phyloP scores from a whole-genome alignment of 2,329 filamentous ascomycete genomes.

The Samsoniella hepiali region DNA sequence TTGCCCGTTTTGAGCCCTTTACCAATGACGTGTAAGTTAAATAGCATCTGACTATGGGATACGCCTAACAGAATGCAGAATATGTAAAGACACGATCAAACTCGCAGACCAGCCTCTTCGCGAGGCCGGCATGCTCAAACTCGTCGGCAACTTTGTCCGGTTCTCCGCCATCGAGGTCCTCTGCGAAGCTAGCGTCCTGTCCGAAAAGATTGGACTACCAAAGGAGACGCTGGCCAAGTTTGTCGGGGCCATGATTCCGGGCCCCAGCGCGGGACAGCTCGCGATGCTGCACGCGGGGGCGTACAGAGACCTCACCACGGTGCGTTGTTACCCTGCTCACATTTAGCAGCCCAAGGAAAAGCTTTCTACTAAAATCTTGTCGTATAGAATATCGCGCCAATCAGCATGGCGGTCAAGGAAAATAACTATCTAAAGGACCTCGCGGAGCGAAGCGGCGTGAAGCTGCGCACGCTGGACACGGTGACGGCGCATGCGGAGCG shows the following conservation, averaged over 20 bases:
- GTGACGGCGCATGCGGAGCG: slow-evolving; percentile 1
- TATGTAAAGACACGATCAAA: slow-evolving; percentile 5
- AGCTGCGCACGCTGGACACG: slow-evolving; percentile 2
- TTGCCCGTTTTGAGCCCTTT: slow-evolving; percentile 4
- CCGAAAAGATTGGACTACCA: slow-evolving; percentile 3
- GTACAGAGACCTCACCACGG: slow-evolving; percentile 3
- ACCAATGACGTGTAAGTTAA: slow-evolving; percentile 2
- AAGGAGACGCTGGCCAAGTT: slow-evolving; percentile 4
- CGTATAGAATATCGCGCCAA: neutral
- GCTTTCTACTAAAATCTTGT: neutral
- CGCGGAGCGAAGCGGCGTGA: neutral
- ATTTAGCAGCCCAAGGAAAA: neutral
- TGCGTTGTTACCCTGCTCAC: neutral
- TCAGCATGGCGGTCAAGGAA: slow-evolving; percentile 13
- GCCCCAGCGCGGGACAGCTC: neutral
- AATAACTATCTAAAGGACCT: slow-evolving; percentile 5
- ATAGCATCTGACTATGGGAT: no score
- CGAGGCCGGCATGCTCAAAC: slow-evolving; percentile 9
- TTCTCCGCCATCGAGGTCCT: slow-evolving; percentile 7
- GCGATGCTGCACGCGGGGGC: slow-evolving; percentile 6
- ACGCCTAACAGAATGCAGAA: neutral
- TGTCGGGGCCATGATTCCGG: neutral
- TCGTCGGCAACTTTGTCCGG: slow-evolving; percentile 11
- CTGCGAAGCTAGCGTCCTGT: slow-evolving; percentile 2
- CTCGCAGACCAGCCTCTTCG: slow-evolving; percentile 3